Conservation (phyloP, 306 rosid species). For the Vachellia pachyceras region DNA sequence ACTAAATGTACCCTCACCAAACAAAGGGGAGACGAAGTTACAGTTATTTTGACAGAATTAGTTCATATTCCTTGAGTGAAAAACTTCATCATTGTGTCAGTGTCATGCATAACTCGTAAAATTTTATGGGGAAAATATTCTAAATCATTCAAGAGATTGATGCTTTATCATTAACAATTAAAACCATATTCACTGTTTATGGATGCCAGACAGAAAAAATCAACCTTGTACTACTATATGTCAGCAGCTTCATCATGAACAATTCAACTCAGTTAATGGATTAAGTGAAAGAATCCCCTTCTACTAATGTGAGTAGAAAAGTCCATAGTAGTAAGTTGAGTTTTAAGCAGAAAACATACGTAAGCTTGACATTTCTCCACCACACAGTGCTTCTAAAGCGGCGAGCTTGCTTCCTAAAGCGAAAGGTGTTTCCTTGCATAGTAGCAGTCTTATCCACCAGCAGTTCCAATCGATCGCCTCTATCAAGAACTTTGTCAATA, state of each 20-base stretch:
- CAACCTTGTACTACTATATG: neutral
- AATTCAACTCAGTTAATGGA: neutral
- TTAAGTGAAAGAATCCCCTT: conserved; percentile 8
- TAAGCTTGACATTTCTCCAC: conserved; percentile 99
- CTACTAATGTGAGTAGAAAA: neutral
- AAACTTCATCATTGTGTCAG: neutral
- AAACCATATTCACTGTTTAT: neutral
- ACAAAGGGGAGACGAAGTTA: neutral
- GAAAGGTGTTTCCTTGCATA: conserved; percentile 95
- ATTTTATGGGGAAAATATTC: too few species aligned
- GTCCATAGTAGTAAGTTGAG: neutral
- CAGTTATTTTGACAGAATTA: conserved; percentile 23
- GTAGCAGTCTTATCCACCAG: conserved; percentile 91
- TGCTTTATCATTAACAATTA: neutral
- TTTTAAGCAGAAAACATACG: conserved; percentile 58
- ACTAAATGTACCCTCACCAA: conserved; percentile 14
- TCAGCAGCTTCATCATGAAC: conserved; percentile 11
- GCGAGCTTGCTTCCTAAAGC: conserved; percentile 97
- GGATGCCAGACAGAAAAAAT: neutral
- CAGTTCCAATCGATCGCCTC: conserved; percentile 96
- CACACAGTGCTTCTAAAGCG: conserved; percentile 89
- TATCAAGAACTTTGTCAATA: conserved; percentile 92
- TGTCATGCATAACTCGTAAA: neutral
- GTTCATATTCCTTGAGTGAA: neutral
- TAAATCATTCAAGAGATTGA: neutral